Conservation (phyloP, 176 grass and related monocot species). For the Lolium perenne region DNA sequence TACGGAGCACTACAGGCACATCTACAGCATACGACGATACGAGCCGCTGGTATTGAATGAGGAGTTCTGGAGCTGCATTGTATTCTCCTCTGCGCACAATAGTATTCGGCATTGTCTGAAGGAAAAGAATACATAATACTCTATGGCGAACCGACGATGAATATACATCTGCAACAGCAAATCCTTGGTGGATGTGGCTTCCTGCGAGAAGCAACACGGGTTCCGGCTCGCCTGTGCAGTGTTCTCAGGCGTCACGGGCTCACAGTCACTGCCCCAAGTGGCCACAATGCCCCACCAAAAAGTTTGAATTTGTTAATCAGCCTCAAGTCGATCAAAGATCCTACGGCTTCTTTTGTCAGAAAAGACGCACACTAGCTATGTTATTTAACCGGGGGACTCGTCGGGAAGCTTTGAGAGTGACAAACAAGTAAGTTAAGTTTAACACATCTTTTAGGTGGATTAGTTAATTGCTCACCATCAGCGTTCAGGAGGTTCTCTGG, state of each 20-base stretch:
- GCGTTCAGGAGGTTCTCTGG: constrained; percentile 39
- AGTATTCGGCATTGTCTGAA: no score
- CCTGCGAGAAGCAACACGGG: neutral
- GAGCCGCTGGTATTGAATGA: constrained; percentile 10
- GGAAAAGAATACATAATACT: neutral
- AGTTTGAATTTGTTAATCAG: constrained; percentile 1
- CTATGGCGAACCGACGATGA: neutral
- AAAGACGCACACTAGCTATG: neutral
- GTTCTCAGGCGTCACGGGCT: constrained; percentile 24
- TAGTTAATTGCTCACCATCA: constrained; percentile 4
- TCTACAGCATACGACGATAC: neutral
- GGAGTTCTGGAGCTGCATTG: neutral
- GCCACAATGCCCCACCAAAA: neutral
- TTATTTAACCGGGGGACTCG: neutral
- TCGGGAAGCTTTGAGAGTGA: neutral
- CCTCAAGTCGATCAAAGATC: constrained; percentile 19
- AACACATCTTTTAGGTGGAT: constrained; percentile 19
- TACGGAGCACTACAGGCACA: neutral
- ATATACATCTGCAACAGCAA: neutral
- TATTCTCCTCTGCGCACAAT: neutral
- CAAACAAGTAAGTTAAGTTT: neutral
- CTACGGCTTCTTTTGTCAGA: neutral
- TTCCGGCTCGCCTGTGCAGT: neutral
- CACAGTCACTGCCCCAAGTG: neutral
- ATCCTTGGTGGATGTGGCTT: neutral